phyloP scores from a whole-genome alignment of 2,329 filamentous ascomycete species.

The Ascochyta clinopodiicola region DNA sequence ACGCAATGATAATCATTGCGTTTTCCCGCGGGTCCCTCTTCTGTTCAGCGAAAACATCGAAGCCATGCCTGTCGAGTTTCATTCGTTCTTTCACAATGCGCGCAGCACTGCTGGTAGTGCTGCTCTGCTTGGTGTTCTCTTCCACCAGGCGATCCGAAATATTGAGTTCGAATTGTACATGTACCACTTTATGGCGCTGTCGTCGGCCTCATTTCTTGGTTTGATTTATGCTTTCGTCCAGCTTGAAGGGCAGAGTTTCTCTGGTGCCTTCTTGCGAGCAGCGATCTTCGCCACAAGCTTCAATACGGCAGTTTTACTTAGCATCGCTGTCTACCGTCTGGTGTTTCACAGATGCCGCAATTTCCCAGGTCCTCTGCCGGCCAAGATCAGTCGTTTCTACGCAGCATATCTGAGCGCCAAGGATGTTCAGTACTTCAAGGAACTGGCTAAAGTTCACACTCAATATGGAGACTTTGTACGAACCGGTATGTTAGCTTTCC shows the following conservation, averaged over 20 bases:
- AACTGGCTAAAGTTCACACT: conserved; percentile 36
- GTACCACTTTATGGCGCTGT: conserved; percentile 31
- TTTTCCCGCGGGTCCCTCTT: not conserved
- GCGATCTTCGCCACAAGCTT: conserved; percentile 19
- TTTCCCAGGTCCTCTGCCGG: conserved; percentile 33
- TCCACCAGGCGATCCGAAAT: conserved; percentile 23
- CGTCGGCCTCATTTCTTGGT: conserved; percentile 15
- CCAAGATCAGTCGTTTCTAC: conserved; percentile 39
- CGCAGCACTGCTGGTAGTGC: conserved; percentile 9
- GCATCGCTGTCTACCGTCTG: conserved; percentile 35
- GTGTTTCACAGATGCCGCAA: conserved; percentile 33
- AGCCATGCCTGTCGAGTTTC: not conserved
- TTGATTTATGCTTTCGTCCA: conserved; percentile 14
- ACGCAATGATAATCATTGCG: not conserved
- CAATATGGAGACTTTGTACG: conserved; percentile 46
- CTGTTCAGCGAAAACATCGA: not conserved
- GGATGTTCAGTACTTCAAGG: conserved; percentile 37
- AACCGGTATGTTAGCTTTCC: conserved; percentile 30
- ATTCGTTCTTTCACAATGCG: not conserved
- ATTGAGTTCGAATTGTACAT: conserved; percentile 36
- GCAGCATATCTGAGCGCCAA: conserved; percentile 33
- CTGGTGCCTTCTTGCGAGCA: conserved; percentile 15
- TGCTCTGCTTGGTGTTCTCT: conserved; percentile 24
- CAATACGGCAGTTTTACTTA: conserved; percentile 21
- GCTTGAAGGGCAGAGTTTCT: conserved; percentile 1